These are phyloP conservation scores for Trichoderma oligosporum DNA, from an alignment of 2,329 filamentous ascomycete genomes.

Conservation along the genomic window DNA sequence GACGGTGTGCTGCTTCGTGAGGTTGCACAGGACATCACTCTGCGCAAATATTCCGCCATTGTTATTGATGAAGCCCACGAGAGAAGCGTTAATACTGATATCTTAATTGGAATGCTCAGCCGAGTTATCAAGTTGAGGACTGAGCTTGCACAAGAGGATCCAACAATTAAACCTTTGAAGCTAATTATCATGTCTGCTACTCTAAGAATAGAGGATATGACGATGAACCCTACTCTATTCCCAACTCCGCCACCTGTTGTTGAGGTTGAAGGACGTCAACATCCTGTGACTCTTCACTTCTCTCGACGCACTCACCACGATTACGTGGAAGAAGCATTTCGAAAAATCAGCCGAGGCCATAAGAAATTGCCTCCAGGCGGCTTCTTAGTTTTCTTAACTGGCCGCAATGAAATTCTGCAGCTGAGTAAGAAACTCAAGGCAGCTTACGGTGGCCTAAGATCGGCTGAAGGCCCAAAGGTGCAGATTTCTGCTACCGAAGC, in stretches of 20 bases:
- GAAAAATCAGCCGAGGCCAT: conserved; percentile 83
- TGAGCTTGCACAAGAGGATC: conserved; percentile 68
- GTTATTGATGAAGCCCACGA: conserved; percentile 97
- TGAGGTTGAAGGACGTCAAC: conserved; percentile 87
- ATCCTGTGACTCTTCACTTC: conserved; percentile 86
- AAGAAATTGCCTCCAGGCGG: conserved; percentile 84
- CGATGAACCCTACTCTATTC: conserved; percentile 78
- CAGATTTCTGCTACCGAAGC: conserved; percentile 73
- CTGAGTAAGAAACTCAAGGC: conserved; percentile 76
- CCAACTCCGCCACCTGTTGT: conserved; percentile 74
- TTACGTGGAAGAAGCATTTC: conserved; percentile 86
- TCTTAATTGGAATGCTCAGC: conserved; percentile 95
- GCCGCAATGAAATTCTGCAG: conserved; percentile 83
- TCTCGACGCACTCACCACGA: conserved; percentile 76
- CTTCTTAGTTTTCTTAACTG: conserved; percentile 91
- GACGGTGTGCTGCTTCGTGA: conserved; percentile 93
- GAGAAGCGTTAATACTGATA: conserved; percentile 94
- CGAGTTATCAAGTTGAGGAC: conserved; percentile 81
- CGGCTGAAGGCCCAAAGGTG: conserved; percentile 61
- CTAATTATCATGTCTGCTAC: conserved; percentile 98
- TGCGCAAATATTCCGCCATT: conserved; percentile 88
- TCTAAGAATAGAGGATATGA: conserved; percentile 83
- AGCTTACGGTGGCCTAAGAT: conserved; percentile 56
- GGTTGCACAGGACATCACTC: conserved; percentile 80
- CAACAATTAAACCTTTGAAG: conserved; percentile 73